Evolutionary conservation across 2,329 filamentous ascomycete genomes (phyloP), one percentile per base, ranked within the genome.

Genomic region (Apiospora arundinis): DNA sequence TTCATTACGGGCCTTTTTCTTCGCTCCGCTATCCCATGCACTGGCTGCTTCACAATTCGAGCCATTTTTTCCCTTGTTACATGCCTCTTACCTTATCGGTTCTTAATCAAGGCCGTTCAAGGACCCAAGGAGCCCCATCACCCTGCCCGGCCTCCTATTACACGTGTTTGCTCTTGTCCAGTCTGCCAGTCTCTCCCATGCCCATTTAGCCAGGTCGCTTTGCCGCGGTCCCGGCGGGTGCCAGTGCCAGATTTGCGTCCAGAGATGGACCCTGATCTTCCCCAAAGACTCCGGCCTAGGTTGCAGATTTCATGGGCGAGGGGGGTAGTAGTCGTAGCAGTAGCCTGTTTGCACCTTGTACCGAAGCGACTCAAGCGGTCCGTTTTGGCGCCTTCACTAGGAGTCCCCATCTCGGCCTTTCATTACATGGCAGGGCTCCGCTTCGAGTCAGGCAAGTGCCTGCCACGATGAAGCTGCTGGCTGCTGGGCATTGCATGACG

Each of bases 361-460:
- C 71, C 71, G 69, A 69, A 72, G 60, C 71, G 71, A 72, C 63
- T 72, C 71, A 72, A 72, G 71, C 71, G 71, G 71, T 72, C 68
- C 71, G 71, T 70, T 72, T 70, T 67, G 66, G 71, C 71, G 66
- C 70, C 66, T 60, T 67, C 68, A 68, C 65, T 67, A 46, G 48
- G 67, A 46, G 69, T 65, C 52, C 66, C 70, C 70, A 52, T 69
- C 63, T 72, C 71, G 71, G 71, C 63, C 69, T 63, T 68, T 69
- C 69, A 72, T 63, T 42, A 49, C 40, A 66, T 60, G 69, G 69
- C 68, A 72, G 71, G 65, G 45, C 70, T 49, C 67, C 56, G 49
- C 70, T 71, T 72, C 71, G 71, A 72, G 71, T 72, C 71, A 72
- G 71, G 69, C 71, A 72, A 70, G 69, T 72, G 71, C 69, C 68